Percentiles rank a stretch among this genome's conserved stretches.
Conservation (phyloP, 2,329 filamentous ascomycete species). For the Botrytis porri region DNA sequence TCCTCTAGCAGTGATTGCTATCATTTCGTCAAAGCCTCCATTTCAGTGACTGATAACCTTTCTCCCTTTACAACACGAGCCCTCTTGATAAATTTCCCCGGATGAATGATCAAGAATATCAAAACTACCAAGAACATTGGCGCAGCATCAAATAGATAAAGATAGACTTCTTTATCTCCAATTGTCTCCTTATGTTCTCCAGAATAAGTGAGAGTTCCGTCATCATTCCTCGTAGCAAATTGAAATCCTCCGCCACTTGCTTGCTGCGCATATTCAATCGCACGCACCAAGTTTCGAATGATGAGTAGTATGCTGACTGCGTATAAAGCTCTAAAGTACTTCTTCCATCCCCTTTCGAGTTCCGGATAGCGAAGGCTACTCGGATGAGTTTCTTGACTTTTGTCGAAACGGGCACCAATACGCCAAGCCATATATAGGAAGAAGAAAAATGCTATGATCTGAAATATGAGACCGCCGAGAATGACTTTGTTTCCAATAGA, state of each 20-base stretch:
- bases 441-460: not conserved
- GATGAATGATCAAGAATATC: slow-evolving; percentile 1
- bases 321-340: slow-evolving; percentile 1
- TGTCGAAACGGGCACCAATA: not conserved
- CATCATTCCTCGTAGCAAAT: not conserved
- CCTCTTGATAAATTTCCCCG: not conserved
- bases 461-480: not conserved
- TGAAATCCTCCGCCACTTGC: not conserved
- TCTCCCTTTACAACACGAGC: not conserved
- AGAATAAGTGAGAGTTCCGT: not conserved
- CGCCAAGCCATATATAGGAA: not conserved
- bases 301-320: not conserved
- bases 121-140: not conserved
- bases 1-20: not conserved
- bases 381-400: not conserved
- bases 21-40: not conserved
- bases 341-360: not conserved
- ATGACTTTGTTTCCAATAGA: not conserved
- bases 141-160: not conserved
- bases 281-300: not conserved
- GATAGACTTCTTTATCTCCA: not conserved
- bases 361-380: not conserved
- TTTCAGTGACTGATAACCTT: not conserved
- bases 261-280: not conserved
- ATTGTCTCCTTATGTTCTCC: not conserved